Base-by-base conservation (phyloP, 176 grass and related monocot genomes). In the Bolboschoenus planiculmis region DNA sequence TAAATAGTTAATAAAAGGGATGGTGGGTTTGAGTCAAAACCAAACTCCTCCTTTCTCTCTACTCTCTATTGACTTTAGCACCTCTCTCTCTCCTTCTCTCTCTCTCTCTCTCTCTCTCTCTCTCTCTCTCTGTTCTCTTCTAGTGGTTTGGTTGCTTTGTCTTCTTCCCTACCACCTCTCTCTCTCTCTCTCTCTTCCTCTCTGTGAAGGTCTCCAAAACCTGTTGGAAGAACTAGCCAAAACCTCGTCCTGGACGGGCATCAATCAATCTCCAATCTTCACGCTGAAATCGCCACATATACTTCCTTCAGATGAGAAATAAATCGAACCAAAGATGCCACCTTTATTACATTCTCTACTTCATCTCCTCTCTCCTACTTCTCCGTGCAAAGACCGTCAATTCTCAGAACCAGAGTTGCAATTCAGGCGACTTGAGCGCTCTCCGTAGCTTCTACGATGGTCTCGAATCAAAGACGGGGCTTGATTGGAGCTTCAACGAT, bases 261-360 rank as follows among this genome's bases (percentile, higher is more conserved):
- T n/a, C n/a, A n/a, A n/a, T n/a, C 42, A 33, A 21, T 63, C 77
- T 34, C 79, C 46, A 15, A 80, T 53, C 13, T 89, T 82, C 80
- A 92, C 87, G 87, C 31, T 83, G 43, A 48, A 74, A 27, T 73
- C 74, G 27, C 44, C 0, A 62, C 34, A 79, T n/a, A 90, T 86
- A 37, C 36, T n/a, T 47, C 80, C 71, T 82, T 90, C 83, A 85
- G 88, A 97, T 97, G 93, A 85, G 89, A 77, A 87, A 67, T 48
- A 55, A 76, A 62, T 24, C 13, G 1, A 62, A 36, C 1, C 35
- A 9, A 20, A 60, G 70, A 59, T 83, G 29, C 85, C 66, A 53
- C 73, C 84, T 80, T 37, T 77, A 78, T 66, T 74, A 11, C 48
- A 6, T 84, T 39, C 24, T 91, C 34, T n/a, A 81, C 34, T 73